phyloP scores from a whole-genome alignment of 2,329 filamentous ascomycete species.

The Neonectria coccinea region DNA sequence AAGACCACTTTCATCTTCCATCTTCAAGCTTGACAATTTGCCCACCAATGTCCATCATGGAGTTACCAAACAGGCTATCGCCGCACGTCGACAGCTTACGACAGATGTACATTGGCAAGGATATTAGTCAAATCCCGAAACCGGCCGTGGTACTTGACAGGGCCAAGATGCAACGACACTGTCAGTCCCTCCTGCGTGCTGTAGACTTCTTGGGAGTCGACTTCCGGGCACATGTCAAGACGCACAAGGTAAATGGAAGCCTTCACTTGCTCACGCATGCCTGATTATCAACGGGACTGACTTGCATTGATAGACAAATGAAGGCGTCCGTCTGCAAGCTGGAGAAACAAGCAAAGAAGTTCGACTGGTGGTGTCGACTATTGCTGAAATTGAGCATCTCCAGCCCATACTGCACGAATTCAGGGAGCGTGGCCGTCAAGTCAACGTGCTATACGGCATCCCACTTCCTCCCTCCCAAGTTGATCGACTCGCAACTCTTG shows the following conservation, averaged over 20 bases:
- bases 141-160: constrained; percentile 68
- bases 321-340: constrained; percentile 67
- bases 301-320: constrained; percentile 57
- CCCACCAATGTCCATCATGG: not conserved
- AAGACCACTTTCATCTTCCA: no score
- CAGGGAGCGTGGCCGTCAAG: constrained; percentile 24
- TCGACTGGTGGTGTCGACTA: constrained; percentile 70
- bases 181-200: constrained; percentile 66
- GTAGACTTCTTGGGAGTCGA: constrained; percentile 60
- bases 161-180: constrained; percentile 66
- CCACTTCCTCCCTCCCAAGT: constrained; percentile 68
- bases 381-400: constrained; percentile 69
- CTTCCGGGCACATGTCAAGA: constrained; percentile 74
- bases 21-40: not conserved
- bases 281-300: not conserved
- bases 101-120: constrained; percentile 42
- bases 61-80: not conserved
- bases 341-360: constrained; percentile 54
- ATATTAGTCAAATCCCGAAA: constrained; percentile 56
- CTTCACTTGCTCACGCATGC: rapidly evolving
- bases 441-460: constrained; percentile 68
- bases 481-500: constrained; percentile 60
- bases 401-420: constrained; percentile 61
- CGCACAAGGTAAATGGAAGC: constrained; percentile 65
- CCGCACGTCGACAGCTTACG: not conserved